Evolutionary conservation across 345 rosid genomes (phyloP).

Genomic region (Nephelium lappaceum): DNA sequence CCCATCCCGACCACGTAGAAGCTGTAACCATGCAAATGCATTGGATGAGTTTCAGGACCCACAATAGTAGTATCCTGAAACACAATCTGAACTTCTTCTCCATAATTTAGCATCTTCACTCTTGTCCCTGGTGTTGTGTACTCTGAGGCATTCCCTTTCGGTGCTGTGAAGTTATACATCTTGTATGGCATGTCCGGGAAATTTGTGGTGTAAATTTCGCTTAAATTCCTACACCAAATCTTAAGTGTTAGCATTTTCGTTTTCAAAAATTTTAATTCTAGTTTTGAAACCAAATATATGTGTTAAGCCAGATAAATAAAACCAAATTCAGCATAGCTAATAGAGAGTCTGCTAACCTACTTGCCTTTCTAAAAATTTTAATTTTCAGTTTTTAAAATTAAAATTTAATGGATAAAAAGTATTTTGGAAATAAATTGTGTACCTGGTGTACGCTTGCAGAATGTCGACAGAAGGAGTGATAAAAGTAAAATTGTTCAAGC

Average conservation of each 20-base stretch:
- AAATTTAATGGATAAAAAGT: not conserved
- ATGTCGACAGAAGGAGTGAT: constrained; percentile 24
- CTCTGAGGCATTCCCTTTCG: not conserved
- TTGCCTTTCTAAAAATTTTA: too few species aligned
- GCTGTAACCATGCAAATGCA: constrained; percentile 44
- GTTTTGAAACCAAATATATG: too few species aligned
- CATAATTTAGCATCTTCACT: constrained; percentile 31
- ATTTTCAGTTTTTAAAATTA: not conserved
- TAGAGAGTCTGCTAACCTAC: too few species aligned
- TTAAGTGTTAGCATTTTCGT: too few species aligned
- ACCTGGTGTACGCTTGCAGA: constrained; percentile 52
- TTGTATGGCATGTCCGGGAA: constrained; percentile 25
- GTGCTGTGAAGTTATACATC: constrained; percentile 21
- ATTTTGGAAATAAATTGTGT: not conserved
- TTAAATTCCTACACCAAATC: not conserved
- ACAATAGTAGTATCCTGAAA: constrained; percentile 32
- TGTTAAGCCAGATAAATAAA: too few species aligned
- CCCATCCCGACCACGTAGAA: constrained; percentile 40
- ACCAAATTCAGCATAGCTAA: too few species aligned
- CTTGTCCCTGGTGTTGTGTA: constrained; percentile 3
- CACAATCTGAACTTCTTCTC: constrained; percentile 31
- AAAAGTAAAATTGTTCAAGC: constrained; percentile 51
- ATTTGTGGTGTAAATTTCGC: constrained; percentile 15
- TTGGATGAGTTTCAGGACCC: constrained; percentile 36
- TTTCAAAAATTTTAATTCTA: too few species aligned